These are phyloP conservation scores for Lippia alba DNA, from an alignment of 305 asterid genomes.

Conservation along the genomic window DNA sequence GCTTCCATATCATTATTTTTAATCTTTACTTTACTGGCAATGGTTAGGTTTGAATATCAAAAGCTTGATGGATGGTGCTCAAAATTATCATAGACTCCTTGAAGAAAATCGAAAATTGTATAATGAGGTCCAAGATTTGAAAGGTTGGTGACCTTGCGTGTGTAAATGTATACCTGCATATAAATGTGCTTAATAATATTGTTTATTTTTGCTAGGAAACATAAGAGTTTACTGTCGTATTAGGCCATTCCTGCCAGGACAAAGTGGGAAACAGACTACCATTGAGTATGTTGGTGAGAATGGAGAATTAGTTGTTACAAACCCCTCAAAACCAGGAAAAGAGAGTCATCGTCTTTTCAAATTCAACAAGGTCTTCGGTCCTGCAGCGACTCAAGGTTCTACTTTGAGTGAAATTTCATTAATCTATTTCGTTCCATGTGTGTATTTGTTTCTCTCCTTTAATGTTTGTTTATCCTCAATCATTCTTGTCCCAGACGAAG, in stretches of 20 bases:
- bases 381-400: slow-evolving; percentile 87
- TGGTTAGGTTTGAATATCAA: slow-evolving; percentile 70
- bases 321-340: slow-evolving; percentile 92
- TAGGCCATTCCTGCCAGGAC: slow-evolving; percentile 88
- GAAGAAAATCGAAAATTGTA: slow-evolving; percentile 87
- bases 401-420: slow-evolving; percentile 25
- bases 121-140: slow-evolving; percentile 96
- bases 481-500: slow-evolving; percentile 66
- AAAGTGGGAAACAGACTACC: slow-evolving; percentile 71
- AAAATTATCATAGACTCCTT: slow-evolving; percentile 76
- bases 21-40: slow-evolving; percentile 27
- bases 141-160: slow-evolving; percentile 60
- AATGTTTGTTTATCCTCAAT: slow-evolving; percentile 22
- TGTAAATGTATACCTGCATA: slow-evolving; percentile 34
- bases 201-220: slow-evolving; percentile 61
- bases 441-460: neutral
- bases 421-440: neutral
- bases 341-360: slow-evolving; percentile 84
- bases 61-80: slow-evolving; percentile 81
- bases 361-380: slow-evolving; percentile 90
- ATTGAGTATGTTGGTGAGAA: slow-evolving; percentile 87
- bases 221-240: slow-evolving; percentile 92
- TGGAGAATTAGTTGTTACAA: slow-evolving; percentile 79
- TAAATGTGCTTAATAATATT: slow-evolving; percentile 33
- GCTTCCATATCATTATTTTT: slow-evolving; percentile 23